Evolutionary conservation across 495 filamentous ascomycete genomes (phyloP).

Genomic region (Penicillium canariense): DNA sequence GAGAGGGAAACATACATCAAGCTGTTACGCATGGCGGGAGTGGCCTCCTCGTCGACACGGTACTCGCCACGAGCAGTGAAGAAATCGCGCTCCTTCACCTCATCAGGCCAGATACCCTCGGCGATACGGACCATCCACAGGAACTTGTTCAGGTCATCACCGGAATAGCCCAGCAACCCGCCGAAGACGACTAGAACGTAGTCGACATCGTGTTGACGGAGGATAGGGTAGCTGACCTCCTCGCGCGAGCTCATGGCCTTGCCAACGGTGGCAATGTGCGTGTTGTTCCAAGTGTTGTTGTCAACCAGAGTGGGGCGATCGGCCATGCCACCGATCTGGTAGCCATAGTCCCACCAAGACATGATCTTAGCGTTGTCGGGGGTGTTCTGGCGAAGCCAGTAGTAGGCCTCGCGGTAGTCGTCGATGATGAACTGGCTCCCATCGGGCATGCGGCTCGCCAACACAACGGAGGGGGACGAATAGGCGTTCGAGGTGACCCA

Average conservation of each 20-base stretch:
- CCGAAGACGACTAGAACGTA: constrained; percentile 98
- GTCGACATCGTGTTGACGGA: constrained; percentile 97
- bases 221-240: constrained; percentile 97
- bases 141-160: constrained; percentile 99
- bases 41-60: constrained; percentile 87
- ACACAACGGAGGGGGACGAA: constrained; percentile 94
- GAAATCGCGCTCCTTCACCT: constrained; percentile 95
- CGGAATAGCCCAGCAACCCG: constrained; percentile 95
- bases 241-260: constrained; percentile 98
- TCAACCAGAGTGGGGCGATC: constrained; percentile 96
- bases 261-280: constrained; percentile 97
- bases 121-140: constrained; percentile 99
- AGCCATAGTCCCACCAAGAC: constrained; percentile 99
- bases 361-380: constrained; percentile 94
- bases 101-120: constrained; percentile 98
- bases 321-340: constrained; percentile 99
- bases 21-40: constrained; percentile 98
- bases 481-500: constrained; percentile 99
- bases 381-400: constrained; percentile 99
- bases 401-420: constrained; percentile 98
- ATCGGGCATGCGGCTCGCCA: constrained; percentile 89
- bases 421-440: constrained; percentile 98
- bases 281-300: constrained; percentile 99
- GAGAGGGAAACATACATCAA: constrained; percentile 70
- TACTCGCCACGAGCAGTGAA: constrained; percentile 97